These are phyloP conservation scores for Pleomassaria siparia DNA, from an alignment of 2,329 filamentous ascomycete species.

Conservation along the genomic window DNA sequence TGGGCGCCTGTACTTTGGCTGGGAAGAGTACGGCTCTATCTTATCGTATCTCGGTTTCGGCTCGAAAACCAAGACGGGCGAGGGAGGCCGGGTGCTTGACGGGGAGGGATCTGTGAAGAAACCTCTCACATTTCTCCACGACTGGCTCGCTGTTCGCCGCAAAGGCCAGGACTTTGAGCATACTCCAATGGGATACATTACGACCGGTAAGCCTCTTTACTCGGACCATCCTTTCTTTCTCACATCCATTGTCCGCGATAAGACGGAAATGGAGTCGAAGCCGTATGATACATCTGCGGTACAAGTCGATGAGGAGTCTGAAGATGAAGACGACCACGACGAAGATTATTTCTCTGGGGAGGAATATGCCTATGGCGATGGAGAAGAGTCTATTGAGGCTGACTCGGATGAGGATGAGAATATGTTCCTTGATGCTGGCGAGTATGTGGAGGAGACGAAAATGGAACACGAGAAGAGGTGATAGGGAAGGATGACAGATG, in stretches of 20 bases:
- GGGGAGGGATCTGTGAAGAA: slow-evolving; percentile 23
- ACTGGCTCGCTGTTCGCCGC: slow-evolving; percentile 59
- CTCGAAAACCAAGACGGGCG: neutral
- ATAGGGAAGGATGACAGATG: no score
- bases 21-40: slow-evolving; percentile 44
- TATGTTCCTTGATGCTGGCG: neutral
- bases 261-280: neutral
- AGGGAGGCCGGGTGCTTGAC: slow-evolving; percentile 4
- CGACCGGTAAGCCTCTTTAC: slow-evolving; percentile 53
- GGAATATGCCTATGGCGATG: neutral
- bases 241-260: neutral
- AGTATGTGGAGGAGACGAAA: neutral
- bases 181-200: slow-evolving; percentile 62
- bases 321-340: slow-evolving; percentile 10
- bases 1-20: slow-evolving; percentile 62
- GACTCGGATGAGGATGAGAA: neutral
- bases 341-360: slow-evolving; percentile 12
- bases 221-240: slow-evolving; percentile 57
- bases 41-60: slow-evolving; percentile 27
- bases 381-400: neutral
- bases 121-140: slow-evolving; percentile 43
- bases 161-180: slow-evolving; percentile 60
- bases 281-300: neutral
- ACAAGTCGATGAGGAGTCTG: slow-evolving; percentile 5
- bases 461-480: neutral